Base-by-base conservation (phyloP, 164 flowering plant genomes). In the Stephania cephalantha region DNA sequence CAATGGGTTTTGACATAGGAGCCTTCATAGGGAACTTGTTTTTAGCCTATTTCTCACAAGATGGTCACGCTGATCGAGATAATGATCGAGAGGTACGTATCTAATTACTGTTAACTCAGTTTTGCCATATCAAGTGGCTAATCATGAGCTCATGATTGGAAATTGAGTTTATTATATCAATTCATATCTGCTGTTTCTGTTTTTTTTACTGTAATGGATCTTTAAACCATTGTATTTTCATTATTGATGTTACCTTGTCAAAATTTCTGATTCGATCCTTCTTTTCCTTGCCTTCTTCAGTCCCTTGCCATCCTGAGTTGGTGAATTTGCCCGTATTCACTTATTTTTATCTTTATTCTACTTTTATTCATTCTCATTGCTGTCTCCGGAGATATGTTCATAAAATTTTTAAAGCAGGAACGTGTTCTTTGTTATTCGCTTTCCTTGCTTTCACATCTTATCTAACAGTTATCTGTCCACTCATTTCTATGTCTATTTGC, bases 1-100 rank as follows among this genome's bases (percentile, higher is more conserved):
- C 99, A 77, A 93, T 95, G 97, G 99, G 99, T 44, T 95, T 81
- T 80, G 97, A 95, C 77, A 82, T 93, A 75, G 99, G 99, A 82
- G 99, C 98, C 74, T 93, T 84, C 80, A 45, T 95, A n/a, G 98
- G 99, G 71, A 95, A 95, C 82, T 84, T 88, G 83, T 79, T 90
- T 74, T 78, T 90, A 86, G 88, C 92, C 7, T 94, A 81, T 86
- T 94, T 86, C 84, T 79, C 98, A 50, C 97, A 94, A 88, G 96
- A 91, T 86, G 98, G 98, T 69, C 97, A 92, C 79, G 88, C 90
- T 72, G 78, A 77, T 70, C 72, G 85, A 48, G 79, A 35, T n/a
- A 88, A 86, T 74, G 92, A 92, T 73, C 82, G 96, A 29, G 84
- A 87, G 69, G 97, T 92, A 85, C 52, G 87, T 74, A 25, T 69